Percentiles rank a stretch among this genome's conserved stretches.
Conservation (phyloP, 2,329 filamentous ascomycete species). For the Sclerotinia nivalis region DNA sequence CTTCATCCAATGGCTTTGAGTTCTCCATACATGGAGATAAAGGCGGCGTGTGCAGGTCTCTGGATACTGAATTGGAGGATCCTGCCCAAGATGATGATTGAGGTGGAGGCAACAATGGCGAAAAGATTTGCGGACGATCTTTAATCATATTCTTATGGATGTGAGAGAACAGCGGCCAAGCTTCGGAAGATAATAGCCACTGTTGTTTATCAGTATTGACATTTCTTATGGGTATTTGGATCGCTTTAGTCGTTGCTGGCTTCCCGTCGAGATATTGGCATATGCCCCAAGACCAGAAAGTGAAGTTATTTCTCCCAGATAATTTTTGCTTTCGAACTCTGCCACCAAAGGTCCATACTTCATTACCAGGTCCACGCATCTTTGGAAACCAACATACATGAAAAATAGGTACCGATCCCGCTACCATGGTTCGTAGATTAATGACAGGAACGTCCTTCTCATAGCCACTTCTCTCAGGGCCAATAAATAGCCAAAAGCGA, state of each 20-base stretch:
- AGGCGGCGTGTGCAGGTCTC: neutral
- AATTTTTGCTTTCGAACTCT: constrained; percentile 27
- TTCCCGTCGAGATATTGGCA: constrained; percentile 30
- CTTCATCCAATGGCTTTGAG: neutral
- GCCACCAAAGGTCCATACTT: constrained; percentile 35
- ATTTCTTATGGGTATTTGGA: constrained; percentile 27
- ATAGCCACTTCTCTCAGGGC: constrained; percentile 14
- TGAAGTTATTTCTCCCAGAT: constrained; percentile 21
- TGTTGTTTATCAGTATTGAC: neutral
- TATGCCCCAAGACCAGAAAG: constrained; percentile 31
- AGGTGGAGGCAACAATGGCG: neutral
- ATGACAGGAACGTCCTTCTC: constrained; percentile 30
- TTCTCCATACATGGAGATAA: neutral
- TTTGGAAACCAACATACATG: constrained; percentile 35
- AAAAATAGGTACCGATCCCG: constrained; percentile 28
- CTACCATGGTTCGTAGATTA: constrained; percentile 31
- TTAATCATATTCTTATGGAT: neutral
- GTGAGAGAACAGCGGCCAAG: neutral
- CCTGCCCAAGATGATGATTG: neutral
- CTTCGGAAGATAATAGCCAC: neutral
- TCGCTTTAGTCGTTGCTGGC: constrained; percentile 23
- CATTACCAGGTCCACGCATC: constrained; percentile 26
- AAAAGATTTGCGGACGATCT: neutral
- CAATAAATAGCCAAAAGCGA: constrained; percentile 33
- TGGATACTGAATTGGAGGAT: neutral